Percentiles rank a stretch among this genome's conserved stretches.
Evolutionary conservation across 106 monocot species (phyloP).

Genomic region (Phalaenopsis equestris): DNA sequence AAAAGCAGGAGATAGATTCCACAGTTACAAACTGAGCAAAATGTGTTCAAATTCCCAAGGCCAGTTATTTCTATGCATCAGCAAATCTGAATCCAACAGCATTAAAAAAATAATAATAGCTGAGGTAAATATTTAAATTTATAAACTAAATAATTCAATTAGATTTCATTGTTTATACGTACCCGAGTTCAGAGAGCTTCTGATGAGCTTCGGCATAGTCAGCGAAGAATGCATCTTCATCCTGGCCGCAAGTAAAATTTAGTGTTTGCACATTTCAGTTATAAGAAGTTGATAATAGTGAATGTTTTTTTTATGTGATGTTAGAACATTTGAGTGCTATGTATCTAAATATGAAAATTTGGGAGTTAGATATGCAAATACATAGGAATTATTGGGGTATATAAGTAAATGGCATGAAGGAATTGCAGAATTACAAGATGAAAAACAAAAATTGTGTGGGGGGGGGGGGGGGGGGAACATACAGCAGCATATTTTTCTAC

Average conservation of each 20-base stretch:
- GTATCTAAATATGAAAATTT: not conserved
- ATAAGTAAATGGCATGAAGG: not conserved
- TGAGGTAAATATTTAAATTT: not conserved
- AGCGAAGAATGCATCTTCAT: slow-evolving; percentile 94
- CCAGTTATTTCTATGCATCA: not conserved
- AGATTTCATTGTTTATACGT: not conserved
- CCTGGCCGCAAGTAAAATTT: slow-evolving; percentile 17
- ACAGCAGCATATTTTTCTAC: slow-evolving; percentile 79
- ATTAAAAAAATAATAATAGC: not conserved
- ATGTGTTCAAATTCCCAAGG: not conserved
- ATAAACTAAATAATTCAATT: not conserved
- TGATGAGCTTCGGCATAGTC: slow-evolving; percentile 78
- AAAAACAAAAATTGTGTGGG: too few species aligned
- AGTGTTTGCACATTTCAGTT: too few species aligned
- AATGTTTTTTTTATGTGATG: too few species aligned
- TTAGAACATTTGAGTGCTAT: too few species aligned
- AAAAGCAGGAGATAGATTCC: not conserved
- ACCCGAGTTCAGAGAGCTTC: slow-evolving; percentile 95
- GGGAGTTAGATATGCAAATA: not conserved
- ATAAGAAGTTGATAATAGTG: too few species aligned
- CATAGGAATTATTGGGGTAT: not conserved
- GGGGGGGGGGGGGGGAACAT: slow-evolving; percentile 11
- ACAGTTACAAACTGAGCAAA: not conserved
- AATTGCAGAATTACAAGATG: not conserved
- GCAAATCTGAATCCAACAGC: not conserved